Evolutionary conservation across 331 rosid species (phyloP).

Genomic region (Rhamnella rubrinervis): DNA sequence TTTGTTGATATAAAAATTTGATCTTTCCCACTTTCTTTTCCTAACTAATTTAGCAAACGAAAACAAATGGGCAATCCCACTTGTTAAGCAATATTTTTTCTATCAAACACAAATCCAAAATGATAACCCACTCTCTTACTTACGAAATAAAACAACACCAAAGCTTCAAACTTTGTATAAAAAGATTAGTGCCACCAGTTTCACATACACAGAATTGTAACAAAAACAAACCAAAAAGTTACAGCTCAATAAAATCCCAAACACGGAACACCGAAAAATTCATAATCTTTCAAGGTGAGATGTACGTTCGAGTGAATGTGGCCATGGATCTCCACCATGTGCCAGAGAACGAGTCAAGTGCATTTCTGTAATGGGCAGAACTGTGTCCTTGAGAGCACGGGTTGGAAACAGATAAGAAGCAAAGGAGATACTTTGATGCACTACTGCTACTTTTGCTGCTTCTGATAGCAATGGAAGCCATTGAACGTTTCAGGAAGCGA

Average conservation of each 20-base stretch:
- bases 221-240: neutral
- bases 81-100: too few relatives aligned
- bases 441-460: neutral
- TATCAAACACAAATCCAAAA: too few relatives aligned
- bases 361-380: neutral
- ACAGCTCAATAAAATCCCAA: neutral
- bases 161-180: too few relatives aligned
- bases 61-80: too few relatives aligned
- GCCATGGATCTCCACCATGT: neutral
- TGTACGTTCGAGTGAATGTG: slow-evolving; percentile 2
- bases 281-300: neutral
- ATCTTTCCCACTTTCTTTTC: too few relatives aligned
- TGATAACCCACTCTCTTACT: too few relatives aligned
- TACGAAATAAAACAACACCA: too few relatives aligned
- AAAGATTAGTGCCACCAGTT: too few relatives aligned
- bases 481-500: neutral
- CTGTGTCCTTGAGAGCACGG: neutral
- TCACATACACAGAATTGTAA: too few relatives aligned
- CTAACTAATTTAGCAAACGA: too few relatives aligned
- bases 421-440: neutral
- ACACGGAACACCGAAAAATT: neutral
- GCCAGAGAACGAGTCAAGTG: neutral
- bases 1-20: neutral
- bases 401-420: neutral
- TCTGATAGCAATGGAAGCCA: neutral